Evolutionary conservation across 768 basidiomycete genomes (phyloP).

Genomic region (Boletales sp.): DNA sequence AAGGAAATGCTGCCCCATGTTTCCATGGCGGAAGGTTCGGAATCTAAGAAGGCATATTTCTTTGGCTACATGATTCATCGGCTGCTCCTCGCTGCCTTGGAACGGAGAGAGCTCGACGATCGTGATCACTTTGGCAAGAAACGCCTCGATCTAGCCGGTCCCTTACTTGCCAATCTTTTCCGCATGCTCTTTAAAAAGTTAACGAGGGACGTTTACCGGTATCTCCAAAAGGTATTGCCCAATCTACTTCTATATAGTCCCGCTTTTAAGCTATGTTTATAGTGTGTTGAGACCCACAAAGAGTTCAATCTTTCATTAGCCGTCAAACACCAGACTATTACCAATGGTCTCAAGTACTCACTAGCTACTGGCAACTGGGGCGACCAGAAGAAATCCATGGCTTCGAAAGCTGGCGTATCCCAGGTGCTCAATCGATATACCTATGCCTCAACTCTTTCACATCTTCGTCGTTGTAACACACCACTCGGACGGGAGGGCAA

Average conservation of each 20-base stretch:
- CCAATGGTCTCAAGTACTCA: constrained; percentile 97
- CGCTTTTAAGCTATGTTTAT: constrained; percentile 6
- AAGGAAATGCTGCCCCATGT: constrained; percentile 99
- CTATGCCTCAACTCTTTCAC: constrained; percentile 96
- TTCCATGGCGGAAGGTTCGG: constrained; percentile 91
- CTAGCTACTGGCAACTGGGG: constrained; percentile 99
- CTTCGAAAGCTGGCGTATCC: constrained; percentile 96
- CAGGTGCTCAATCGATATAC: constrained; percentile 99
- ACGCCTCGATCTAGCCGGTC: constrained; percentile 92
- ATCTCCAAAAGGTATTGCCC: constrained; percentile 83
- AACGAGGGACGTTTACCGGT: constrained; percentile 94
- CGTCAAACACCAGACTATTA: constrained; percentile 95
- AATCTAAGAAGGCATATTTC: constrained; percentile 99
- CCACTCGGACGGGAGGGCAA: constrained; percentile 98
- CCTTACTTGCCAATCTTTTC: constrained; percentile 94
- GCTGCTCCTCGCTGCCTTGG: constrained; percentile 86
- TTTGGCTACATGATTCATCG: constrained; percentile 99
- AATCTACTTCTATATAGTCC: background rate
- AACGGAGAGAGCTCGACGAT: constrained; percentile 94
- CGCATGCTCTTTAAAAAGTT: constrained; percentile 96
- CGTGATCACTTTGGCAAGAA: constrained; percentile 99
- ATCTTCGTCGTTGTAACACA: constrained; percentile 96
- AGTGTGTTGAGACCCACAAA: constrained; percentile 97
- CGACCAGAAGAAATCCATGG: constrained; percentile 98
- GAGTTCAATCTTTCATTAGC: constrained; percentile 89